These are phyloP conservation scores for Fraxinus quadrangulata DNA, from an alignment of 257 asterid species.

Conservation along the genomic window DNA sequence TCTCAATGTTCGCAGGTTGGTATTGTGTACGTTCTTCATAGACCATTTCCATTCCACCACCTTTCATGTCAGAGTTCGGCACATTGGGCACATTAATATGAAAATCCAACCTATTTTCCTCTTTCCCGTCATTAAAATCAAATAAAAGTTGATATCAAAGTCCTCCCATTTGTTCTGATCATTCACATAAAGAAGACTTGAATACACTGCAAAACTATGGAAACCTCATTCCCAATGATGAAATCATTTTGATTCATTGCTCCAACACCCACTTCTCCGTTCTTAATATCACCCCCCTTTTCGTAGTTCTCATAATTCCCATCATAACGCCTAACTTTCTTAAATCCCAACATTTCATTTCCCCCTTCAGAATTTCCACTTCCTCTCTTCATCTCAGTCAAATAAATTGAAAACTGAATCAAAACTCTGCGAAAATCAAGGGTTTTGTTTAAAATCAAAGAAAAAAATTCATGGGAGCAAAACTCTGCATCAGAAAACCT, in stretches of 20 bases:
- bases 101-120: conserved; percentile 25
- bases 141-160: conserved; percentile 27
- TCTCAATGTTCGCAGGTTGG: conserved; percentile 18
- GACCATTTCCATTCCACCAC: conserved; percentile 20
- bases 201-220: conserved; percentile 23
- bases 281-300: conserved; percentile 29
- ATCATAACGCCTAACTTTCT: conserved; percentile 40
- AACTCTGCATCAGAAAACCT: neutral
- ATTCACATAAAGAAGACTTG: conserved; percentile 21
- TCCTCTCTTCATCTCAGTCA: conserved; percentile 51
- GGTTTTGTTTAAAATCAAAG: conserved; percentile 6
- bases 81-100: conserved; percentile 49
- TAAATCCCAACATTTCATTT: conserved; percentile 29
- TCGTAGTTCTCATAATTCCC: conserved; percentile 29
- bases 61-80: neutral
- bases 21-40: conserved; percentile 5
- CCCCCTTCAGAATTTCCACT: conserved; percentile 31
- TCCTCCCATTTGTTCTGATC: conserved; percentile 26
- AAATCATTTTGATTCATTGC: conserved; percentile 18
- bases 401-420: conserved; percentile 11
- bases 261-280: conserved; percentile 29
- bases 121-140: conserved; percentile 33
- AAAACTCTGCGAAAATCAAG: conserved; percentile 28
- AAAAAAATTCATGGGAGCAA: neutral
- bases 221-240: conserved; percentile 25